These are phyloP conservation scores for Quercus parvula DNA, from an alignment of 306 rosid species.

Conservation along the genomic window DNA sequence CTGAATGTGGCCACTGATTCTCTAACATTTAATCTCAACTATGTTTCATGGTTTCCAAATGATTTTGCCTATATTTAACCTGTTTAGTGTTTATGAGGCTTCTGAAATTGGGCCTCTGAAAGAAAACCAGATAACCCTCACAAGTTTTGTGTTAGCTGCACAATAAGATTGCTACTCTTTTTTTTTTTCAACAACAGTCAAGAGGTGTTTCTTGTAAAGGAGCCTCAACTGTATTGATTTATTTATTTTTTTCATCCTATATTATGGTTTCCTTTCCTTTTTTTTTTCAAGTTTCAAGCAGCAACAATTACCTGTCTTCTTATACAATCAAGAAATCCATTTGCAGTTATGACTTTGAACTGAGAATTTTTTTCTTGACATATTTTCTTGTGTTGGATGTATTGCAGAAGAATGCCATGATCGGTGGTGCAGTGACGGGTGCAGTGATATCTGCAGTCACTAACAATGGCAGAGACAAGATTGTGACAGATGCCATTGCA, in stretches of 20 bases:
- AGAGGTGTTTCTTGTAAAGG: not conserved
- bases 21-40: not conserved
- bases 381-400: slow-evolving; percentile 15
- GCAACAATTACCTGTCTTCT: not conserved
- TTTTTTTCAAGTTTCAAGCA: not conserved
- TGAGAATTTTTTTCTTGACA: slow-evolving; percentile 7
- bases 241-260: too few relatives aligned
- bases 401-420: slow-evolving; percentile 86
- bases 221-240: not conserved
- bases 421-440: slow-evolving; percentile 87
- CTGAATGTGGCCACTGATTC: not conserved
- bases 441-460: slow-evolving; percentile 61
- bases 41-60: not conserved
- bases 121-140: not conserved
- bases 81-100: not conserved
- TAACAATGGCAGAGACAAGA: slow-evolving; percentile 42
- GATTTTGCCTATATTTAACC: not conserved
- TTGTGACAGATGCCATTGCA: slow-evolving; percentile 67
- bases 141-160: not conserved
- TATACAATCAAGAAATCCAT: not conserved
- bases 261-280: not conserved
- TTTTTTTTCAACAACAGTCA: not conserved
- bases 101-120: not conserved
- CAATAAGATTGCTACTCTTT: not conserved
- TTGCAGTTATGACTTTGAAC: not conserved